Evolutionary conservation across 2,329 filamentous ascomycete species (phyloP).

Genomic region (Kalaharituber pfeilii): DNA sequence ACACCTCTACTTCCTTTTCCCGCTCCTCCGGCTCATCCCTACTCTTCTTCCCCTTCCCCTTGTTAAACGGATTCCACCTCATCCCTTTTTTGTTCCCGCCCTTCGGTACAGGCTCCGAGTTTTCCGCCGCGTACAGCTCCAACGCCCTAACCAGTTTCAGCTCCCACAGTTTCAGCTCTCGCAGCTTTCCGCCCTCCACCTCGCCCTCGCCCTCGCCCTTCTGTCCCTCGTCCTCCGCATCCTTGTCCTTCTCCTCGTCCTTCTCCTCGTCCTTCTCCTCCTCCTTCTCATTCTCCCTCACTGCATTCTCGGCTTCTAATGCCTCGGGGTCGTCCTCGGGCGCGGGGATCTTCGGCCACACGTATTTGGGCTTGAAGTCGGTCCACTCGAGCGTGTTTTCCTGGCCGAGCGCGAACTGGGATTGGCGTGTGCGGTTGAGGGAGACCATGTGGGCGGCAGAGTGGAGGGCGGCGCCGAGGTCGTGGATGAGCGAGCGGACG

Average conservation of each 20-base stretch:
- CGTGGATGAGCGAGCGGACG: conserved; percentile 81
- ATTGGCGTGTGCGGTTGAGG: conserved; percentile 64
- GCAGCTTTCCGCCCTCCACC: background rate
- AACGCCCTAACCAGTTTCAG: background rate
- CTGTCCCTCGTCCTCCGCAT: background rate
- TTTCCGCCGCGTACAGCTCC: background rate
- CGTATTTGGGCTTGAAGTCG: conserved; percentile 9
- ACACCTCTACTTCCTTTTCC: background rate
- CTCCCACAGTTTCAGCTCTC: too few relatives aligned
- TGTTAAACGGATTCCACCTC: background rate
- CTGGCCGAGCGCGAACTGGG: conserved; percentile 54
- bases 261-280: conserved; percentile 10
- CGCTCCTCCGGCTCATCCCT: background rate
- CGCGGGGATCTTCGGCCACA: too few relatives aligned
- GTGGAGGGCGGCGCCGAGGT: conserved; percentile 64
- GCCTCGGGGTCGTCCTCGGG: background rate
- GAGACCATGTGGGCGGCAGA: conserved; percentile 77
- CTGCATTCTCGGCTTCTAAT: conserved; percentile 5
- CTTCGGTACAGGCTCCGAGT: background rate
- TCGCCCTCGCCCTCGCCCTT: background rate
- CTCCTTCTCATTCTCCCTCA: conserved; percentile 11
- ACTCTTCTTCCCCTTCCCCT: background rate
- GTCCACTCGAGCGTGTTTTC: conserved; percentile 22
- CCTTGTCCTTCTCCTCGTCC: background rate
- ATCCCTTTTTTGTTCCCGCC: background rate